These are phyloP conservation scores for Trifolium pratense DNA, from an alignment of 306 rosid genomes.

Conservation along the genomic window DNA sequence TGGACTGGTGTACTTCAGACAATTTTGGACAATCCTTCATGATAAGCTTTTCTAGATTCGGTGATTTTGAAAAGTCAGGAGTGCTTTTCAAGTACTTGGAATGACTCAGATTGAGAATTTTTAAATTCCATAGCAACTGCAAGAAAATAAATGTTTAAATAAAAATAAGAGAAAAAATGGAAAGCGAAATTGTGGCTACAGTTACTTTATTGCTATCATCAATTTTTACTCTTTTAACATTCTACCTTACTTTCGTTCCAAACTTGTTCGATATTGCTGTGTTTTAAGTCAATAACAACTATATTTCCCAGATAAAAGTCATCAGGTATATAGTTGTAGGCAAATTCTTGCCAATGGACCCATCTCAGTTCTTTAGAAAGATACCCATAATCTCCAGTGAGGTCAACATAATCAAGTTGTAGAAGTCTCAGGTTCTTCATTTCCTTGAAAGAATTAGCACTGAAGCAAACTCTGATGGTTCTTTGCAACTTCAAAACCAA, in stretches of 20 bases:
- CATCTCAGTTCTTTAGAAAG: slow-evolving; percentile 39
- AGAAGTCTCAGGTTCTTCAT: slow-evolving; percentile 54
- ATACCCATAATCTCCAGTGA: slow-evolving; percentile 18
- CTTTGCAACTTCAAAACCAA: slow-evolving; percentile 21
- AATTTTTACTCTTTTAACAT: no score
- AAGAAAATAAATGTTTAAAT: background rate
- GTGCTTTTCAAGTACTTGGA: slow-evolving; percentile 28
- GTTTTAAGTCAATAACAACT: slow-evolving; percentile 43
- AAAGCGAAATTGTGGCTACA: background rate
- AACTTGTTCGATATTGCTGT: slow-evolving; percentile 41
- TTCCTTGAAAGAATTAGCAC: slow-evolving; percentile 38
- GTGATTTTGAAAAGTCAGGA: slow-evolving; percentile 50
- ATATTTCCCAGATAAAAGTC: slow-evolving; percentile 24
- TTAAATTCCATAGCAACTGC: slow-evolving; percentile 33
- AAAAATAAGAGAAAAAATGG: background rate
- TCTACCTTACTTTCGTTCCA: slow-evolving; percentile 46
- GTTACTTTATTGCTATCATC: no score
- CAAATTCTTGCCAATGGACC: slow-evolving; percentile 49
- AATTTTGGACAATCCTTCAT: slow-evolving; percentile 39
- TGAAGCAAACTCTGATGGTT: background rate
- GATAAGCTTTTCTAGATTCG: slow-evolving; percentile 43
- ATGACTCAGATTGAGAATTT: slow-evolving; percentile 45
- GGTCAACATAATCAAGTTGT: slow-evolving; percentile 31
- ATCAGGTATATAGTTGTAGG: slow-evolving; percentile 36
- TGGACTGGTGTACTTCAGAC: slow-evolving; percentile 39